A percentile compares a stretch with the other conserved stretches of the same genome.
Conservation (phyloP, 1,139 yeast genomes). For the Kurtzmaniella quercitrusa region DNA sequence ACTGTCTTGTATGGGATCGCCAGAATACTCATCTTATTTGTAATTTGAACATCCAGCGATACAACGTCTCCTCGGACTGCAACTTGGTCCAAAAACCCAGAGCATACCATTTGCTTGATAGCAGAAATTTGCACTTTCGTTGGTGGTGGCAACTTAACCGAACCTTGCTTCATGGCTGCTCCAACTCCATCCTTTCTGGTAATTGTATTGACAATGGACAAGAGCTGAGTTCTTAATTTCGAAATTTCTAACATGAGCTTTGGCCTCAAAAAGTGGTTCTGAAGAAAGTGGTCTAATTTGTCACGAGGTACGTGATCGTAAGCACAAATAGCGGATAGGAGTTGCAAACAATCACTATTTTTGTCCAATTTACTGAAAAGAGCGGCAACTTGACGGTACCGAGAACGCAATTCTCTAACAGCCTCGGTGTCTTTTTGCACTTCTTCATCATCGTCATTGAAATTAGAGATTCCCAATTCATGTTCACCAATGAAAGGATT, state of each 20-base stretch:
- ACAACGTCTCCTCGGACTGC: constrained; percentile 79
- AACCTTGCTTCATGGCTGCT: constrained; percentile 36
- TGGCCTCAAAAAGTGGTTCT: constrained; percentile 57
- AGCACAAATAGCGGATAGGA: constrained; percentile 85
- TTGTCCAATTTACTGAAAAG: constrained; percentile 65
- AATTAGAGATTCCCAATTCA: constrained; percentile 54
- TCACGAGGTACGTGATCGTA: constrained; percentile 65
- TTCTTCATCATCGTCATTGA: constrained; percentile 21
- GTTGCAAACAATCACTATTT: constrained; percentile 67
- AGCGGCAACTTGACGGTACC: constrained; percentile 53
- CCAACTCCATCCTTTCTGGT: constrained; percentile 59
- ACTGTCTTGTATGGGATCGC: constrained; percentile 74
- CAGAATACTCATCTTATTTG: constrained; percentile 56
- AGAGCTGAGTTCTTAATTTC: constrained; percentile 76
- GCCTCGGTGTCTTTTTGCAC: constrained; percentile 30
- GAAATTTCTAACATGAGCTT: constrained; percentile 81
- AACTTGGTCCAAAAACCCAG: constrained; percentile 90
- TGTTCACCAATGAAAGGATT: constrained; percentile 79
- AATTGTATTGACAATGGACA: constrained; percentile 65
- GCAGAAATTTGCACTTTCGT: constrained; percentile 64
- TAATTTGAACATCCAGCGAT: constrained; percentile 56
- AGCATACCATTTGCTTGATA: constrained; percentile 84
- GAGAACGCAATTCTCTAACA: constrained; percentile 41
- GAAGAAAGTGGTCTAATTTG: constrained; percentile 44
- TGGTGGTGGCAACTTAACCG: constrained; percentile 66